Evolutionary conservation across 306 rosid species (phyloP).

Genomic region (Begonia loranthoides): DNA sequence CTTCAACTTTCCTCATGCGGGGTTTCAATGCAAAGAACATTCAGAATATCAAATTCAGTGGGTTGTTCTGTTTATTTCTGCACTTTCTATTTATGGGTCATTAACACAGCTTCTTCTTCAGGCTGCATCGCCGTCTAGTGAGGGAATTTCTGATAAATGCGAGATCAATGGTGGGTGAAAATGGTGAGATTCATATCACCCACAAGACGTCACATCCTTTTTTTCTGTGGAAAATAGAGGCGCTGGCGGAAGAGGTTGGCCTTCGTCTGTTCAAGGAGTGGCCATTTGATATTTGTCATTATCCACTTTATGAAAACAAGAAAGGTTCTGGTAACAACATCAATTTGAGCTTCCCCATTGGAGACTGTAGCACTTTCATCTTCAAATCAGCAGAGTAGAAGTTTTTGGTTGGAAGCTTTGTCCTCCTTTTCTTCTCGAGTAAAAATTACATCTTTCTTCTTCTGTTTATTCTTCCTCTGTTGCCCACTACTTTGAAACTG

Average conservation of each 20-base stretch:
- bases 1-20: no score
- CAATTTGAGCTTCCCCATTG: slow-evolving; percentile 9
- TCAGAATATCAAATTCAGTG: no score
- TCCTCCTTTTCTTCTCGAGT: no score
- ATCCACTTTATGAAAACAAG: slow-evolving; percentile 17
- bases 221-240: slow-evolving; percentile 13
- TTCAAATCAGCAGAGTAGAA: no score
- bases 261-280: slow-evolving; percentile 5
- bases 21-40: no score
- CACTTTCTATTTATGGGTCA: no score
- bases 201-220: slow-evolving; percentile 22
- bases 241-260: slow-evolving; percentile 2
- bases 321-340: slow-evolving; percentile 4
- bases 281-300: background rate
- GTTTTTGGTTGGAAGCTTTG: no score
- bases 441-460: no score
- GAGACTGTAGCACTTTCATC: slow-evolving; percentile 15
- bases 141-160: slow-evolving; percentile 12
- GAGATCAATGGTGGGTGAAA: slow-evolving; percentile 3
- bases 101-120: no score
- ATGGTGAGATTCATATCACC: slow-evolving; percentile 23
- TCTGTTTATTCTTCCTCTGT: no score
- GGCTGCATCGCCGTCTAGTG: slow-evolving; percentile 19
- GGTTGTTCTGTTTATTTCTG: no score
- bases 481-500: no score